Percentiles rank a stretch among this genome's conserved stretches.
phyloP scores from a whole-genome alignment of 2,329 filamentous ascomycete species.

The Aspergillus sp. region DNA sequence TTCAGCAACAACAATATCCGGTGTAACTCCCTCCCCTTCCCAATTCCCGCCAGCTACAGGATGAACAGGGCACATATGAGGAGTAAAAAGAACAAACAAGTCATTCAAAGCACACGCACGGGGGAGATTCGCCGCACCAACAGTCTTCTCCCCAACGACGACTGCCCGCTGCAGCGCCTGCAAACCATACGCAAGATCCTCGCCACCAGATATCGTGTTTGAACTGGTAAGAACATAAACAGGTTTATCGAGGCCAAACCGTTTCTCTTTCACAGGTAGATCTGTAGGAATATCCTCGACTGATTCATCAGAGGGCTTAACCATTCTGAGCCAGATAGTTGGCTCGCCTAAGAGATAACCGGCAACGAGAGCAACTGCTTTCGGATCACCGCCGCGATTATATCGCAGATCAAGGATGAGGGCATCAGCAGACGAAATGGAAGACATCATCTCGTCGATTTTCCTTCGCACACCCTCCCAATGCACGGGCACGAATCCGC shows the following conservation, averaged over 20 bases:
- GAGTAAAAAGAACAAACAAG: background rate
- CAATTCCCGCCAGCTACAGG: background rate
- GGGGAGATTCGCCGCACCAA: background rate
- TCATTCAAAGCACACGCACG: background rate
- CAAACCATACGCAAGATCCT: background rate
- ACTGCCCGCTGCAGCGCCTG: background rate
- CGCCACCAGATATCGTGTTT: background rate
- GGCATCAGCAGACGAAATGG: background rate
- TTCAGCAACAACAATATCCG: background rate
- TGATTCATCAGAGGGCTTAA: background rate
- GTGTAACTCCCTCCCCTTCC: background rate
- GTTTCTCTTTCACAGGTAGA: background rate
- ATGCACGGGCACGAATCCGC: background rate
- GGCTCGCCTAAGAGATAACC: background rate
- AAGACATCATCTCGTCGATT: background rate
- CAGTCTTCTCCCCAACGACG: background rate
- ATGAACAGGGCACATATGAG: background rate
- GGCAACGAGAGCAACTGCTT: background rate
- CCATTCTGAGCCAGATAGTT: background rate
- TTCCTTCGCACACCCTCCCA: background rate
- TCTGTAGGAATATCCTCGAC: background rate
- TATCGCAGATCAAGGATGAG: background rate
- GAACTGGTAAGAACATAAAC: background rate
- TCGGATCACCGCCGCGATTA: background rate
- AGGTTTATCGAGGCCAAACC: background rate